These are phyloP conservation scores for Tricladium varicosporioides DNA, from an alignment of 2,329 filamentous ascomycete genomes.

Conservation along the genomic window DNA sequence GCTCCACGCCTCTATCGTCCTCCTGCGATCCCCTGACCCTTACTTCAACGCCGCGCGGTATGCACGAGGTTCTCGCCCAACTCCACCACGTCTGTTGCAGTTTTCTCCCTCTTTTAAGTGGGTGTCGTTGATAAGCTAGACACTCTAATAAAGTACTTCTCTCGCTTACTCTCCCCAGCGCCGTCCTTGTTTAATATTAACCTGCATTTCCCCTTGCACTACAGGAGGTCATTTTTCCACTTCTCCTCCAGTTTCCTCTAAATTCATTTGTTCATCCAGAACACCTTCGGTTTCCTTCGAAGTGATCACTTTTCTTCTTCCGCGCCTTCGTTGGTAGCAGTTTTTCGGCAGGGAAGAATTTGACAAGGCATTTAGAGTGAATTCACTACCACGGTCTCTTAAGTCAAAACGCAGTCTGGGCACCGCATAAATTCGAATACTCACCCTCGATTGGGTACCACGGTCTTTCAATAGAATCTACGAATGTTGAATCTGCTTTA, in stretches of 20 bases:
- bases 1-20: background rate
- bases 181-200: background rate
- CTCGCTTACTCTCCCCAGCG: background rate
- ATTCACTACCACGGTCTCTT: background rate
- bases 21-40: background rate
- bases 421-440: background rate
- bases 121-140: background rate
- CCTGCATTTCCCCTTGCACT: background rate
- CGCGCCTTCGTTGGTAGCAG: background rate
- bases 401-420: background rate
- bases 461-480: conserved; percentile 10
- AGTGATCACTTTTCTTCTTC: conserved; percentile 1
- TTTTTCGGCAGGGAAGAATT: conserved; percentile 2
- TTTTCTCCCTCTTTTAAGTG: background rate
- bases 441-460: background rate
- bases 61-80: background rate
- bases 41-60: background rate
- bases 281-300: background rate
- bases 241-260: background rate
- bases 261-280: conserved; percentile 1
- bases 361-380: background rate
- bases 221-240: background rate
- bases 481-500: conserved; percentile 17
- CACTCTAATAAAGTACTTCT: background rate
- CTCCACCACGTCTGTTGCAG: background rate